Percentiles rank a stretch among this genome's conserved stretches.
phyloP scores from a whole-genome alignment of 768 basidiomycete species.

The Rickenella mellea region DNA sequence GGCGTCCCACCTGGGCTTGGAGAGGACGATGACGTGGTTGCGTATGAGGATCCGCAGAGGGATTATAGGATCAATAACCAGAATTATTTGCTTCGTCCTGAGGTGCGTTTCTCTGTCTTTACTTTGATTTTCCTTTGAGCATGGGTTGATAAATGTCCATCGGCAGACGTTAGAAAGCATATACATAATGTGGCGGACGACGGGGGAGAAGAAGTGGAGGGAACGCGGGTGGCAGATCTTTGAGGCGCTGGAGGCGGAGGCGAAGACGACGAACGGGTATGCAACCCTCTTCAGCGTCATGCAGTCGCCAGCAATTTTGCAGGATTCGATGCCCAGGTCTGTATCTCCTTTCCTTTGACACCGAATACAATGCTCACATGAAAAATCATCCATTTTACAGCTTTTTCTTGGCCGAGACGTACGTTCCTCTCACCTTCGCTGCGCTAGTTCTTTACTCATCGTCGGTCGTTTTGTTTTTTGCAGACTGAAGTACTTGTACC shows the following conservation, averaged over 20 bases:
- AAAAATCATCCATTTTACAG: constrained; percentile 18
- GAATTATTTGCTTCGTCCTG: constrained; percentile 57
- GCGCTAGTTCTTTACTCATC: not conserved
- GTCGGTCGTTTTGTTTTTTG: constrained; percentile 1
- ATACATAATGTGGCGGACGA: constrained; percentile 62
- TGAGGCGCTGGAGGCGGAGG: constrained; percentile 49
- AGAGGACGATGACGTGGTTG: not conserved
- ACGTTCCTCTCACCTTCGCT: constrained; percentile 7
- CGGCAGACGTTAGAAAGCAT: constrained; percentile 65
- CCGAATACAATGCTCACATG: not conserved
- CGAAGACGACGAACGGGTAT: constrained; percentile 54
- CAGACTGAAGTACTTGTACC: constrained; percentile 63
- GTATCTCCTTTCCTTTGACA: constrained; percentile 23
- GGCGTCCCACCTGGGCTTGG: constrained; percentile 36
- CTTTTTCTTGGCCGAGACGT: constrained; percentile 49
- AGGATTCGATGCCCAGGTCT: constrained; percentile 69
- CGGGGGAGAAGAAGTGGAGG: constrained; percentile 61
- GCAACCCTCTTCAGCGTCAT: constrained; percentile 46
- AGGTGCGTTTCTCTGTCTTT: constrained; percentile 34
- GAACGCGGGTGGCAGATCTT: constrained; percentile 65
- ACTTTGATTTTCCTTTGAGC: not conserved
- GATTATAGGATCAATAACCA: constrained; percentile 44
- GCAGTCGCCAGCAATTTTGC: constrained; percentile 22
- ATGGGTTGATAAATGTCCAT: not conserved
- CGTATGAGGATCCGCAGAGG: constrained; percentile 12